These are phyloP conservation scores for Cytospora chrysosperma DNA, from an alignment of 2,329 filamentous ascomycete genomes.

Conservation along the genomic window DNA sequence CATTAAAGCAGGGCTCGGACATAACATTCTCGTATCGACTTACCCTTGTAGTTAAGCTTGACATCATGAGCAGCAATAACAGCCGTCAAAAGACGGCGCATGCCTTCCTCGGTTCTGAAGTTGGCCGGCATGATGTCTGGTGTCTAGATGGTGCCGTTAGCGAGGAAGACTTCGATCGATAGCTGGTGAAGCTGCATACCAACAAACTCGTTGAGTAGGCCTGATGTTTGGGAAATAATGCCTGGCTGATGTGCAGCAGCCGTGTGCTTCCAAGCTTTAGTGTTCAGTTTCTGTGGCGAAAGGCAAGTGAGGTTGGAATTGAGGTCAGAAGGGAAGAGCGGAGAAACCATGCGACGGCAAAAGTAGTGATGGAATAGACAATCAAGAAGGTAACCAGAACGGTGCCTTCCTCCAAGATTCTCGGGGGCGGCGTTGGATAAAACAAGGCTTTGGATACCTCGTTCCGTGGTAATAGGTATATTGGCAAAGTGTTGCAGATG, in stretches of 20 bases:
- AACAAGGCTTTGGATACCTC: not conserved
- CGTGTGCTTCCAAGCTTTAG: not conserved
- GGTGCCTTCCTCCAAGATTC: not conserved
- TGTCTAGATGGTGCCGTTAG: conserved; percentile 1
- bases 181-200: not conserved
- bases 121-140: conserved; percentile 50
- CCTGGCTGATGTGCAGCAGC: not conserved
- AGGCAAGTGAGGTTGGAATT: not conserved
- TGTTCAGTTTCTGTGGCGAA: not conserved
- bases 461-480: too few species aligned
- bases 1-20: not conserved
- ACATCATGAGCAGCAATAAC: conserved; percentile 56
- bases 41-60: conserved; percentile 63
- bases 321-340: too few species aligned
- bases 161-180: not conserved
- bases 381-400: not conserved
- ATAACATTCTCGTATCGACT: conserved; percentile 29
- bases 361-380: not conserved
- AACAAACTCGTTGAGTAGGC: not conserved
- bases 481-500: not conserved
- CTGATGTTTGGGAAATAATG: not conserved
- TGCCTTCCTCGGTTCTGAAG: conserved; percentile 60
- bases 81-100: conserved; percentile 59
- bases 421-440: not conserved
- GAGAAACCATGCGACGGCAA: not conserved